Evolutionary conservation across 2,329 filamentous ascomycete species (phyloP).

Genomic region (Diplocarpon mali): DNA sequence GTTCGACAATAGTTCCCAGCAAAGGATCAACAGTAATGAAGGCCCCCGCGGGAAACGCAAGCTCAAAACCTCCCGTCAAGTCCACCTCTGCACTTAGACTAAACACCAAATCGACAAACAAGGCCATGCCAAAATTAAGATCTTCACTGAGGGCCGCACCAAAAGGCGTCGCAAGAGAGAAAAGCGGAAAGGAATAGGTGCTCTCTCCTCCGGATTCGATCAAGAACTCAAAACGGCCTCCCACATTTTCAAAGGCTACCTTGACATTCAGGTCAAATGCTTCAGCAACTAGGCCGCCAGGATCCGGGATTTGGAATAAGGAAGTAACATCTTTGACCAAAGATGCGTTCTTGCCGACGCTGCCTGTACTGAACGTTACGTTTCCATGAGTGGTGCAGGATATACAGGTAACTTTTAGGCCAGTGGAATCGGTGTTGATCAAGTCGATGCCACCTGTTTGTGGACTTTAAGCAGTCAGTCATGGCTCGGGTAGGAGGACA

Average conservation of each 20-base stretch:
- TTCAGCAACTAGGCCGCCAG: conserved; percentile 9
- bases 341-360: not conserved
- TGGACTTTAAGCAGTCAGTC: not conserved
- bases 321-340: not conserved
- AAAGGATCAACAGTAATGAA: conserved; percentile 20
- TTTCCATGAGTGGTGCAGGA: not conserved
- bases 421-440: not conserved
- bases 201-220: conserved; percentile 9
- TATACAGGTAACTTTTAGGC: not conserved
- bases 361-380: not conserved
- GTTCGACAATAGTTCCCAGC: conserved; percentile 14
- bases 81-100: conserved; percentile 15
- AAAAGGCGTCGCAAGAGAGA: conserved; percentile 8
- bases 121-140: conserved; percentile 14
- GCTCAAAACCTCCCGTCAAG: conserved; percentile 17
- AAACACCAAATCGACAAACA: conserved; percentile 19
- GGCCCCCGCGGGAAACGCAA: conserved; percentile 17
- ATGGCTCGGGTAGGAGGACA: not conserved
- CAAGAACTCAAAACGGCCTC: conserved; percentile 18
- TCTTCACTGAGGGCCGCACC: conserved; percentile 14
- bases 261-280: conserved; percentile 15
- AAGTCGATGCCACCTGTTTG: not conserved
- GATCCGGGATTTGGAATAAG: conserved; percentile 1
- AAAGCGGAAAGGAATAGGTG: conserved; percentile 16
- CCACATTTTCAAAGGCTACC: conserved; percentile 13